Percentiles rank a stretch among this genome's conserved stretches.
phyloP scores from a whole-genome alignment of 768 basidiomycete species.

The Suillus placidus region DNA sequence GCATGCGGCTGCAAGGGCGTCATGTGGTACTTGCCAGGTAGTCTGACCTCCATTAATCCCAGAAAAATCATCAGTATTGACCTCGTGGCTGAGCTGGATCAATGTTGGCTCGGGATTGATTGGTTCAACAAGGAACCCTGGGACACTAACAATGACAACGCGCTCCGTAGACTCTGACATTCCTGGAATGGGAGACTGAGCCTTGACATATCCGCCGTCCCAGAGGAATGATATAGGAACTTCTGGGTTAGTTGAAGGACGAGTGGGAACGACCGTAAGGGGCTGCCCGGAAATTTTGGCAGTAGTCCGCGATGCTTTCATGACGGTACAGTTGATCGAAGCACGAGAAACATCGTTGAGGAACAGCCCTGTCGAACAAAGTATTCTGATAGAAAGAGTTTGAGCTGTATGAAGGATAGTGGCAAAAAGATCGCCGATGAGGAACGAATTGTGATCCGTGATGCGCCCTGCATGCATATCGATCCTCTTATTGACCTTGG shows the following conservation, averaged over 20 bases:
- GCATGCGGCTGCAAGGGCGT: background rate
- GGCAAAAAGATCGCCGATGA: background rate
- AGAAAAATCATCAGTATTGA: background rate
- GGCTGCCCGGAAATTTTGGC: background rate
- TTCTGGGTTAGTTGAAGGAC: background rate
- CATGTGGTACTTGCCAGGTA: no score
- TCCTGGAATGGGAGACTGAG: background rate
- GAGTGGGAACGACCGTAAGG: background rate
- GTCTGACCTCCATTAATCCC: background rate
- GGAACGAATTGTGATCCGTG: background rate
- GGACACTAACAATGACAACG: background rate
- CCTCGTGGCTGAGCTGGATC: accelerated
- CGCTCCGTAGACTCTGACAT: background rate
- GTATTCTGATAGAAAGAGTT: no score
- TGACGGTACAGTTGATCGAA: background rate
- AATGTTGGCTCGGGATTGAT: background rate
- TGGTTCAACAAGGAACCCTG: background rate
- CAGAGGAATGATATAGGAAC: background rate
- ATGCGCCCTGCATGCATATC: background rate
- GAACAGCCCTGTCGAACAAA: background rate
- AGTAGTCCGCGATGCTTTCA: background rate
- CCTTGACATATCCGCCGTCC: background rate
- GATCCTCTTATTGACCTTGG: background rate
- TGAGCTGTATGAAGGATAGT: background rate
- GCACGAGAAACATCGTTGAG: background rate